Evolutionary conservation across 208 protist species (phyloP).

Genomic region (Trypanosoma scelopori): DNA sequence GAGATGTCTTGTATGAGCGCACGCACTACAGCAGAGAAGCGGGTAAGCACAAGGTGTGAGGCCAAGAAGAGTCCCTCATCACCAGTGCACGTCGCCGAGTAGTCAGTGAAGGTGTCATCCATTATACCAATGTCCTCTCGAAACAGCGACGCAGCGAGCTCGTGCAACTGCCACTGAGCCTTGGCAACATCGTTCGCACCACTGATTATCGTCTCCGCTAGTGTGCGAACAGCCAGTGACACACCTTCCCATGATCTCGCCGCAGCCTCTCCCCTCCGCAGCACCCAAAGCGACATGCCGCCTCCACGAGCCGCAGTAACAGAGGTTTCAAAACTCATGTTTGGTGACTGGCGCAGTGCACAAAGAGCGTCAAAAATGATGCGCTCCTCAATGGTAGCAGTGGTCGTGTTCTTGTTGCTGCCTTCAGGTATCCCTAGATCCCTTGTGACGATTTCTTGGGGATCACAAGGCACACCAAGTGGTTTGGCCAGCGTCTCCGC

Average conservation of each 20-base stretch:
- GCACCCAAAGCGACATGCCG: conserved; percentile 20
- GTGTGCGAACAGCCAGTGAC: conserved; percentile 8
- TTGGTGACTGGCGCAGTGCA: conserved; percentile 49
- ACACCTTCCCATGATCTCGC: conserved; percentile 19
- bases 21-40: conserved; percentile 38
- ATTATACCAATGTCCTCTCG: conserved; percentile 6
- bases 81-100: conserved; percentile 18
- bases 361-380: conserved; percentile 69
- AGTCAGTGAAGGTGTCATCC: conserved; percentile 27
- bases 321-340: conserved; percentile 29
- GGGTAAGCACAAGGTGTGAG: conserved; percentile 32
- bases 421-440: too few relatives aligned
- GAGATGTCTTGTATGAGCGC: conserved; percentile 33
- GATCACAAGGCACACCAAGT: background rate
- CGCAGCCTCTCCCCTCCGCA: conserved; percentile 18
- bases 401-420: background rate
- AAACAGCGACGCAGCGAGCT: conserved; percentile 8
- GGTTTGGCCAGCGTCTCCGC: conserved; percentile 9
- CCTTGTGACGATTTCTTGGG: background rate
- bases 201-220: conserved; percentile 33
- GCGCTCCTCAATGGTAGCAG: background rate
- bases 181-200: conserved; percentile 38
- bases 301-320: background rate
- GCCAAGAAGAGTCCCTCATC: conserved; percentile 38
- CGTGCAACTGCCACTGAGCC: conserved; percentile 28